Conservation (phyloP, 1,139 yeast genomes). For the Nematodospora anomalae region DNA sequence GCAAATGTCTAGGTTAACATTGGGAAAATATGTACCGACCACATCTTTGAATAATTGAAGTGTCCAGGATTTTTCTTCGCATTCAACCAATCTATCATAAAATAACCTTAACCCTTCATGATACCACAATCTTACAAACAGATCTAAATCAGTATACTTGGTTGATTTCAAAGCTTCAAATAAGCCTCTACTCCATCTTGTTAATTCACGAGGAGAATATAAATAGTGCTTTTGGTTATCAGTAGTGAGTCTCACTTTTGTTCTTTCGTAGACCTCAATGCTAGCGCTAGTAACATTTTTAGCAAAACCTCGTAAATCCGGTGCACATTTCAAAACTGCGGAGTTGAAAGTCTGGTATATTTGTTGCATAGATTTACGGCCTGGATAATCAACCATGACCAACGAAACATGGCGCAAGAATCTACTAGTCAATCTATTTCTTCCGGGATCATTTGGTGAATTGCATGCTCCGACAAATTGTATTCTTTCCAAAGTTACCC, state of each 20-base stretch:
- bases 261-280: slow-evolving; percentile 57
- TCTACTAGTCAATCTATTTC: slow-evolving; percentile 59
- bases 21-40: slow-evolving; percentile 48
- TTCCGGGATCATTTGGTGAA: slow-evolving; percentile 80
- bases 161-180: slow-evolving; percentile 51
- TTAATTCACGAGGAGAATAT: slow-evolving; percentile 88
- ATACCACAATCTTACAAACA: slow-evolving; percentile 68
- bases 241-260: slow-evolving; percentile 41
- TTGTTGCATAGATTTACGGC: slow-evolving; percentile 56
- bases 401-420: slow-evolving; percentile 70
- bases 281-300: slow-evolving; percentile 61
- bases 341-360: slow-evolving; percentile 63
- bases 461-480: slow-evolving; percentile 96
- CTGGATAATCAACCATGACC: slow-evolving; percentile 81
- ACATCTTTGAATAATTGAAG: slow-evolving; percentile 39
- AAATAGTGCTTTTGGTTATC: slow-evolving; percentile 57
- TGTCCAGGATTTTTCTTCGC: slow-evolving; percentile 55
- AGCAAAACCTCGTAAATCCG: slow-evolving; percentile 58
- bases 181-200: slow-evolving; percentile 86
- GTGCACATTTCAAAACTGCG: slow-evolving; percentile 63
- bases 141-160: slow-evolving; percentile 36
- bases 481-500: slow-evolving; percentile 67
- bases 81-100: slow-evolving; percentile 62
- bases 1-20: slow-evolving; percentile 35
- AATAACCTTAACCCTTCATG: slow-evolving; percentile 82